A percentile compares a stretch with the other conserved stretches of the same genome.
phyloP scores from a whole-genome alignment of 176 grass and related monocot genomes.

The Chrysopogon serrulatus region DNA sequence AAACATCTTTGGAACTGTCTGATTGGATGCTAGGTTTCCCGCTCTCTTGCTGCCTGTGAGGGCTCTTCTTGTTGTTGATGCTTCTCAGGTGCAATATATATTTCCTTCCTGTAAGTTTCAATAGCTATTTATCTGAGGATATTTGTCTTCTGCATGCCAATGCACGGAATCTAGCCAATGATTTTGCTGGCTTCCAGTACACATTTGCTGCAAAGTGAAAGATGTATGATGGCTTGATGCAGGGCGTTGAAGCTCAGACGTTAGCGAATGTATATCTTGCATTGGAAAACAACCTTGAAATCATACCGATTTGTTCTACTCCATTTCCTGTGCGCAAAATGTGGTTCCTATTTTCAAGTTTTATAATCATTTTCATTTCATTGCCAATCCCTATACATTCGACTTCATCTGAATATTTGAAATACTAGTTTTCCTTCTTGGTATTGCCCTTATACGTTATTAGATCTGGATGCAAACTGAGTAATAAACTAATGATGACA shows the following conservation, averaged over 20 bases:
- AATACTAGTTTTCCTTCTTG: constrained; percentile 9
- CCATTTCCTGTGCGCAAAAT: neutral
- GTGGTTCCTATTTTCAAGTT: neutral
- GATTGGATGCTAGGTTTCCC: constrained; percentile 73
- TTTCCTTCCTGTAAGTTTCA: constrained; percentile 60
- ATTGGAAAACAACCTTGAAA: constrained; percentile 90
- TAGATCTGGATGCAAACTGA: constrained; percentile 1
- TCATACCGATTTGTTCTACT: constrained; percentile 73
- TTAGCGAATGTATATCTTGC: constrained; percentile 97
- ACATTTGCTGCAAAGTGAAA: constrained; percentile 3
- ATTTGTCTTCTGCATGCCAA: constrained; percentile 15
- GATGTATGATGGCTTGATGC: constrained; percentile 42
- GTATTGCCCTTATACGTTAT: neutral
- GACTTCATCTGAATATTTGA: neutral
- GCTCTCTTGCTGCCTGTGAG: constrained; percentile 97
- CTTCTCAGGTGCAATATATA: constrained; percentile 96
- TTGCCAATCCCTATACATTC: neutral
- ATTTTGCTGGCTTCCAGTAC: constrained; percentile 12
- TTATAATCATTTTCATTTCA: neutral
- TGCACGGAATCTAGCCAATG: constrained; percentile 14
- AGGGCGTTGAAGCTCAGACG: constrained; percentile 98
- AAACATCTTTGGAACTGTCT: constrained; percentile 20
- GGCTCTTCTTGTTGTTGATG: constrained; percentile 93
- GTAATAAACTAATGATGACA: constrained; percentile 22
- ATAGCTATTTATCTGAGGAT: constrained; percentile 13